phyloP scores from a whole-genome alignment of 2,329 filamentous ascomycete genomes.

The Ophiostoma sp. region DNA sequence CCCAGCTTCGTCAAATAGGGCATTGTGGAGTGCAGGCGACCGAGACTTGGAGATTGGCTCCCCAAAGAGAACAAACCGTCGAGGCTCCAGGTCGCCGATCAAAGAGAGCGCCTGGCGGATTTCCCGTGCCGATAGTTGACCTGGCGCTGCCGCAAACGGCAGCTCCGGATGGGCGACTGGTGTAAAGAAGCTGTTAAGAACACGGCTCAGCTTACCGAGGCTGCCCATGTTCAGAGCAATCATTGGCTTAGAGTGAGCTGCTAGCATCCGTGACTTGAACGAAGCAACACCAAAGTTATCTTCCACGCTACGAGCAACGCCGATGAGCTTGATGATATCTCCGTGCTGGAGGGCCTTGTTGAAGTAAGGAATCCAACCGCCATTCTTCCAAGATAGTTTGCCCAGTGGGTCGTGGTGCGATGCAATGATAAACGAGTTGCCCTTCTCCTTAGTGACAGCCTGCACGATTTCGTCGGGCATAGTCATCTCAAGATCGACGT shows the following conservation, averaged over 20 bases:
- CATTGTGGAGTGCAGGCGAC: slow-evolving; percentile 86
- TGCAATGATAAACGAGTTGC: slow-evolving; percentile 77
- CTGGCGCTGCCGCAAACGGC: slow-evolving; percentile 90
- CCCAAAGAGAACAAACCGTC: slow-evolving; percentile 82
- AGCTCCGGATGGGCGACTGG: slow-evolving; percentile 84
- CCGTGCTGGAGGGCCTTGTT: slow-evolving; percentile 85
- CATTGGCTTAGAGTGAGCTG: slow-evolving; percentile 70
- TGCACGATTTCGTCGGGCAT: slow-evolving; percentile 72
- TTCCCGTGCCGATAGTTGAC: slow-evolving; percentile 84
- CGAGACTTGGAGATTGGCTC: slow-evolving; percentile 75
- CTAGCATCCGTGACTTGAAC: slow-evolving; percentile 72
- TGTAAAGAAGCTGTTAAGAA: slow-evolving; percentile 88
- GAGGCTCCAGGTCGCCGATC: slow-evolving; percentile 69
- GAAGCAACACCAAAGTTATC: slow-evolving; percentile 81
- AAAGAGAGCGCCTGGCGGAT: slow-evolving; percentile 74
- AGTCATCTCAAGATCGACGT: slow-evolving; percentile 86
- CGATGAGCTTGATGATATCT: slow-evolving; percentile 91
- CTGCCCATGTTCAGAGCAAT: slow-evolving; percentile 96
- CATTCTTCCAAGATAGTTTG: slow-evolving; percentile 78
- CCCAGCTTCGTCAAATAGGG: slow-evolving; percentile 68
- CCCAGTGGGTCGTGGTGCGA: slow-evolving; percentile 88
- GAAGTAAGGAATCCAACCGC: slow-evolving; percentile 87
- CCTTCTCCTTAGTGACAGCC: slow-evolving; percentile 59
- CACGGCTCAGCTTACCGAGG: slow-evolving; percentile 78
- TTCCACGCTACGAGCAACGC: slow-evolving; percentile 65